Evolutionary conservation across 2,329 filamentous ascomycete species (phyloP).

Genomic region (Penicillium oxalicum): DNA sequence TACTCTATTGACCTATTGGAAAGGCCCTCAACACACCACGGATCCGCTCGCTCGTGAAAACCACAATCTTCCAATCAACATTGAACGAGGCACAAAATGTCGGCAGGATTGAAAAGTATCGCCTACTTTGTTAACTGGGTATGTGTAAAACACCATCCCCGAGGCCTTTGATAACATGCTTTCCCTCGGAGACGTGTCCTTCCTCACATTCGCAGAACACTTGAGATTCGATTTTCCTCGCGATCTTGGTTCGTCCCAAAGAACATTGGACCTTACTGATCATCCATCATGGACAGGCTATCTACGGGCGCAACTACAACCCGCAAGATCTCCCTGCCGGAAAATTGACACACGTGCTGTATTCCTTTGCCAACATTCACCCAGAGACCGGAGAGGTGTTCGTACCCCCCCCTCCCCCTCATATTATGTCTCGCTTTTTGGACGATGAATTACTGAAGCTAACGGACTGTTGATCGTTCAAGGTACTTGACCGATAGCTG

Average conservation of each 20-base stretch:
- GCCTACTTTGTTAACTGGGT: slow-evolving; percentile 45
- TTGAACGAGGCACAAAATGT: slow-evolving; percentile 15
- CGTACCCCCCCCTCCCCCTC: background rate
- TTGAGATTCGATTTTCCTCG: too few relatives aligned
- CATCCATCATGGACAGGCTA: slow-evolving; percentile 50
- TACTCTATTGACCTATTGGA: too few relatives aligned
- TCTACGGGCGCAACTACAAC: slow-evolving; percentile 79
- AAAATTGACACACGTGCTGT: slow-evolving; percentile 82
- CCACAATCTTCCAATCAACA: too few relatives aligned
- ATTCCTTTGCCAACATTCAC: slow-evolving; percentile 82
- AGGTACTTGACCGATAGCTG: slow-evolving; percentile 59
- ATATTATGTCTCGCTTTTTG: background rate
- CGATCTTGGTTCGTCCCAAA: too few relatives aligned
- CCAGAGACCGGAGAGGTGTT: slow-evolving; percentile 71
- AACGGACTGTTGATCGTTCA: background rate
- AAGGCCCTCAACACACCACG: too few relatives aligned
- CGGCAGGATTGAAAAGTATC: slow-evolving; percentile 31
- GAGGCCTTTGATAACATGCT: background rate
- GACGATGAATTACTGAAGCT: background rate
- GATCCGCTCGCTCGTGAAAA: too few relatives aligned
- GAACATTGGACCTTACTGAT: background rate
- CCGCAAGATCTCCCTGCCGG: slow-evolving; percentile 76
- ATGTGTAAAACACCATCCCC: slow-evolving; percentile 10
- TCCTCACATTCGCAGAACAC: too few relatives aligned
- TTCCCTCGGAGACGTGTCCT: background rate